Conservation (phyloP, 352 stramenopile genomes). For the Globisporangium ultimum region DNA sequence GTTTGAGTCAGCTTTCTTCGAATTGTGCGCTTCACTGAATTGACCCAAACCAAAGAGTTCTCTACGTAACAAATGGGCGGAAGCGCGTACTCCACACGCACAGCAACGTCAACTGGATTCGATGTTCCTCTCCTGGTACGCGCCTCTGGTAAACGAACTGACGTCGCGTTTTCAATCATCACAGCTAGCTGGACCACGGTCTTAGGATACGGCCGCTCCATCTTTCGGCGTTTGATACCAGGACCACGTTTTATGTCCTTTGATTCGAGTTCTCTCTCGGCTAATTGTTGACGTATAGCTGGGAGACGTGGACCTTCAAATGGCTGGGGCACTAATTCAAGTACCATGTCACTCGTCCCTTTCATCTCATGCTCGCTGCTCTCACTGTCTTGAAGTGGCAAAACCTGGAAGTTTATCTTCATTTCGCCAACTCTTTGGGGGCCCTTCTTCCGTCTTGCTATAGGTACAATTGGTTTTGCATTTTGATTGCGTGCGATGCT, state of each 20-base stretch:
- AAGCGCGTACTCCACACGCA: slow-evolving; percentile 14
- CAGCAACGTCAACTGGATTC: not conserved
- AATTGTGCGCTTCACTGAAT: slow-evolving; percentile 24
- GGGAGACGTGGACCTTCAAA: not conserved
- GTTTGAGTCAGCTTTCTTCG: slow-evolving; percentile 21
- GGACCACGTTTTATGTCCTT: not conserved
- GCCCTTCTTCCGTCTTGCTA: slow-evolving; percentile 7
- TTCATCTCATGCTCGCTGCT: slow-evolving; percentile 4
- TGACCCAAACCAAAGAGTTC: not conserved
- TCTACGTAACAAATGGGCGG: not conserved
- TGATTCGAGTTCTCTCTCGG: not conserved
- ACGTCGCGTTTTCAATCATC: slow-evolving; percentile 9
- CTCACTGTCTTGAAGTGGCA: not conserved
- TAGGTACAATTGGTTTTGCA: not conserved
- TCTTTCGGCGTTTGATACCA: not conserved
- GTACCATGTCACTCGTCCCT: not conserved
- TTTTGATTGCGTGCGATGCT: not conserved
- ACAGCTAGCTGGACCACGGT: slow-evolving; percentile 12
- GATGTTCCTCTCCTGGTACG: not conserved
- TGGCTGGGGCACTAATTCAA: not conserved
- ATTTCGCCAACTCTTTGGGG: slow-evolving; percentile 16
- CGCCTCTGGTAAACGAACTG: not conserved
- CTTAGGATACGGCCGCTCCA: not conserved
- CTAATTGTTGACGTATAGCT: not conserved
- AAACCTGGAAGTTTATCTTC: slow-evolving; percentile 23